These are phyloP conservation scores for Astragalus membranaceus DNA, from an alignment of 306 rosid genomes.

Conservation along the genomic window DNA sequence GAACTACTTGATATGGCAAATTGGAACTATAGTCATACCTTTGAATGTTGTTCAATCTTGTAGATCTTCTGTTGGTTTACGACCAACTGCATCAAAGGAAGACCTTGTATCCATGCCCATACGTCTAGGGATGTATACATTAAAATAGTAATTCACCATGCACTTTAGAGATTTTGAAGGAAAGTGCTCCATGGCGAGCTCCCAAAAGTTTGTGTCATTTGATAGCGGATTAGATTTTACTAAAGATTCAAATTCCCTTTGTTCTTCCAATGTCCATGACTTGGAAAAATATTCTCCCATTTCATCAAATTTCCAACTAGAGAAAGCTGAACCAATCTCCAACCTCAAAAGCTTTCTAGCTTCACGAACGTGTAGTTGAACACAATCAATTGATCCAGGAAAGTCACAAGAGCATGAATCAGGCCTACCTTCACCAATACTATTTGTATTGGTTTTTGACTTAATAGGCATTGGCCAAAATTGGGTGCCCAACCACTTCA, in stretches of 20 bases:
- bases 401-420: constrained; percentile 21
- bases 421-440: constrained; percentile 22
- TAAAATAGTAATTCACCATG: constrained; percentile 29
- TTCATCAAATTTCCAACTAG: constrained; percentile 36
- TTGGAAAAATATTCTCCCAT: constrained; percentile 31
- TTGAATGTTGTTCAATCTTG: background rate
- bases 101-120: constrained; percentile 23
- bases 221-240: background rate
- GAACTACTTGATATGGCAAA: background rate
- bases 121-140: constrained; percentile 25
- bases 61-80: constrained; percentile 14
- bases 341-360: constrained; percentile 11
- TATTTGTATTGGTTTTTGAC: background rate
- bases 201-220: constrained; percentile 22
- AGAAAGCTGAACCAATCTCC: constrained; percentile 24
- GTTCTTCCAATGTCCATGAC: constrained; percentile 29
- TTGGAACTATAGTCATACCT: background rate
- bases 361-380: constrained; percentile 17
- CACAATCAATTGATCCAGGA: constrained; percentile 28
- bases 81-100: background rate
- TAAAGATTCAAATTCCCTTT: constrained; percentile 18
- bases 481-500: constrained; percentile 28
- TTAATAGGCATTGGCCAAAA: constrained; percentile 15
- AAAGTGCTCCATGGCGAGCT: constrained; percentile 19
- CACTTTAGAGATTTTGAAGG: constrained; percentile 26